A percentile compares a stretch with the other conserved stretches of the same genome.
Conservation (phyloP, 345 rosid genomes). For the Eucalyptus urophylla region DNA sequence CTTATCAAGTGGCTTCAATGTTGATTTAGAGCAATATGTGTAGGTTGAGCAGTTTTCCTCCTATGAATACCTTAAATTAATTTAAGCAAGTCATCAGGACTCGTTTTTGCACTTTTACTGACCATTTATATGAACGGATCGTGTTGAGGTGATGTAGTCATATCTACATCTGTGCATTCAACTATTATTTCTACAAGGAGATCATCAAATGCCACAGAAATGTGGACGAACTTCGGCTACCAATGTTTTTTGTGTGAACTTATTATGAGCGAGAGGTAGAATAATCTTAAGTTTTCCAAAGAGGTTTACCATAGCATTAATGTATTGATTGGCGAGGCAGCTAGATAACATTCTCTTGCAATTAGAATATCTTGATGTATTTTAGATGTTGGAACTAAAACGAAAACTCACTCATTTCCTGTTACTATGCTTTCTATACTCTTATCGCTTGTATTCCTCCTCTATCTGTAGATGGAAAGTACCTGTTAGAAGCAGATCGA, state of each 20-base stretch:
- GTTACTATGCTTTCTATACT: not conserved
- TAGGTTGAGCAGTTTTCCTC: not conserved
- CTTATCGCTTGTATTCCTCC: not conserved
- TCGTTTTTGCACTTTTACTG: not conserved
- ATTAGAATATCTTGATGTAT: not conserved
- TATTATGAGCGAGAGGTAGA: not conserved
- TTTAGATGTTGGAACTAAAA: not conserved
- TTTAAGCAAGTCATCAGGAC: not conserved
- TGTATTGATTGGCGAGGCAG: not conserved
- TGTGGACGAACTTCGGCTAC: not conserved
- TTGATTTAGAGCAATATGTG: not conserved
- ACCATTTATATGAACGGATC: not conserved
- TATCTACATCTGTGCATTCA: not conserved
- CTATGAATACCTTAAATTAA: not conserved
- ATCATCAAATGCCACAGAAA: not conserved
- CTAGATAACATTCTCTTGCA: not conserved
- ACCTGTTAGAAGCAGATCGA: constrained; percentile 80
- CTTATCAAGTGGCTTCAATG: not conserved
- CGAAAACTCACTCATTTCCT: not conserved
- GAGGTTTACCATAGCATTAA: not conserved
- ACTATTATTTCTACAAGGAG: not conserved
- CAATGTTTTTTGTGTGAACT: not conserved
- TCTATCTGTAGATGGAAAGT: constrained; percentile 53
- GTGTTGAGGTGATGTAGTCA: not conserved
- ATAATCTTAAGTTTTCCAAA: not conserved